phyloP scores from a whole-genome alignment of 352 stramenopile genomes.

The Globisporangium uncinulatum region DNA sequence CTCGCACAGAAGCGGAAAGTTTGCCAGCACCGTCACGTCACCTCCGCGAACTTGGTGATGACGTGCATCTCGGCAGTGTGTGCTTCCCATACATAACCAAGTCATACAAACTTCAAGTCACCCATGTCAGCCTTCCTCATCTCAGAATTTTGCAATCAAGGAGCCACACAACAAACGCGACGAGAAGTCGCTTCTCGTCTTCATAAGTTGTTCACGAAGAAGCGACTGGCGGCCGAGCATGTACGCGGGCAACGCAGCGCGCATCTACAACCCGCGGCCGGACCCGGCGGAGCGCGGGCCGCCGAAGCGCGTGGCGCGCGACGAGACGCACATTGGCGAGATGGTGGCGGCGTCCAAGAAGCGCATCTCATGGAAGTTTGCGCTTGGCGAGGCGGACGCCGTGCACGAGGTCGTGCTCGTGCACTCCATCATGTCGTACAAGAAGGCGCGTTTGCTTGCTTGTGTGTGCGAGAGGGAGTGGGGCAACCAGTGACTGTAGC shows the following conservation, averaged over 20 bases:
- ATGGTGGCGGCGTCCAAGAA: slow-evolving; percentile 79
- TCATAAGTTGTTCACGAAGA: background rate
- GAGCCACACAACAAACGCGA: background rate
- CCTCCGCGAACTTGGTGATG: too few species aligned
- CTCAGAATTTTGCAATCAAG: background rate
- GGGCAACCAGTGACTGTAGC: too few species aligned
- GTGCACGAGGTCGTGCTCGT: slow-evolving; percentile 71
- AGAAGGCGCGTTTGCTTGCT: slow-evolving; percentile 46
- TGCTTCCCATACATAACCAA: too few species aligned
- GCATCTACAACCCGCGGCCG: slow-evolving; percentile 65
- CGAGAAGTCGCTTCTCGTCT: too few species aligned
- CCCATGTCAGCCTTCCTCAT: background rate
- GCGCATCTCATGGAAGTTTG: slow-evolving; percentile 79
- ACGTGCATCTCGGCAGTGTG: too few species aligned
- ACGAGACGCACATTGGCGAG: slow-evolving; percentile 78
- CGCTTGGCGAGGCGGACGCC: slow-evolving; percentile 64
- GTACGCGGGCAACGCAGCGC: slow-evolving; percentile 48
- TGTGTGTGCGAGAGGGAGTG: background rate
- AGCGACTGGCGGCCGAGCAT: slow-evolving; percentile 19
- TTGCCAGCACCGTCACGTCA: background rate
- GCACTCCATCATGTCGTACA: slow-evolving; percentile 84
- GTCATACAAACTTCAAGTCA: background rate
- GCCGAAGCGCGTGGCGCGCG: slow-evolving; percentile 63
- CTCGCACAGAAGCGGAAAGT: background rate
- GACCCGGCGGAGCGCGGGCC: slow-evolving; percentile 63